phyloP scores from a whole-genome alignment of 2,329 filamentous ascomycete species.

The Fusarium sp. region DNA sequence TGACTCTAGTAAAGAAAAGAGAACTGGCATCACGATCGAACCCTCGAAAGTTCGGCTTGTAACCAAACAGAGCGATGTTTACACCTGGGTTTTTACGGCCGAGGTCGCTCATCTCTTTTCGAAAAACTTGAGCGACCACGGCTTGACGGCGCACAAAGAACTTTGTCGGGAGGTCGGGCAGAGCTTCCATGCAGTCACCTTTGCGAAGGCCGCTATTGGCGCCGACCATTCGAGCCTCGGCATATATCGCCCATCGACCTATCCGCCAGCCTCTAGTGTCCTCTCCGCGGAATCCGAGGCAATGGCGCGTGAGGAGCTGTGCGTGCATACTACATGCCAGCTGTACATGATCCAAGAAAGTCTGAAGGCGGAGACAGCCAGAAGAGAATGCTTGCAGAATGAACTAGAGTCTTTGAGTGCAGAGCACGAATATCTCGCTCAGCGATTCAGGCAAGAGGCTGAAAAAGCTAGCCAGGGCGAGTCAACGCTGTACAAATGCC shows the following conservation, averaged over 20 bases:
- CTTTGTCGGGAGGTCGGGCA: too few relatives aligned
- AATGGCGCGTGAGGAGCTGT: not conserved
- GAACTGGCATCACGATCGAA: not conserved
- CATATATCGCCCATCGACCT: too few relatives aligned
- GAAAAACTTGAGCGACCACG: not conserved
- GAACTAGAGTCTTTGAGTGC: not conserved
- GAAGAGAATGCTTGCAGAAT: not conserved
- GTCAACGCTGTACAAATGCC: not conserved
- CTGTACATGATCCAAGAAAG: not conserved
- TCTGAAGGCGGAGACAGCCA: not conserved
- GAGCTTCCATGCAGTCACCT: too few relatives aligned
- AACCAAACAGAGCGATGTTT: not conserved
- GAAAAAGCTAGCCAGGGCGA: not conserved
- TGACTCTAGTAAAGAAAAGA: not conserved
- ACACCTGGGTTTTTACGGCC: not conserved
- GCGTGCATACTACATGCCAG: not conserved
- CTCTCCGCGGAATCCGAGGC: too few relatives aligned
- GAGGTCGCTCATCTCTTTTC: not conserved
- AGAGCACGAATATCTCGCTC: not conserved
- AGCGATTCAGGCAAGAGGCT: not conserved
- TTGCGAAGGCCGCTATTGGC: too few relatives aligned
- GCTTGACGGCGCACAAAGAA: too few relatives aligned
- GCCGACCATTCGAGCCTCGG: too few relatives aligned
- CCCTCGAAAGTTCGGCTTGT: not conserved
- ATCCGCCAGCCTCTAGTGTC: too few relatives aligned